Conservation (phyloP, 2,329 filamentous ascomycete genomes). For the Canariomyces notabilis region DNA sequence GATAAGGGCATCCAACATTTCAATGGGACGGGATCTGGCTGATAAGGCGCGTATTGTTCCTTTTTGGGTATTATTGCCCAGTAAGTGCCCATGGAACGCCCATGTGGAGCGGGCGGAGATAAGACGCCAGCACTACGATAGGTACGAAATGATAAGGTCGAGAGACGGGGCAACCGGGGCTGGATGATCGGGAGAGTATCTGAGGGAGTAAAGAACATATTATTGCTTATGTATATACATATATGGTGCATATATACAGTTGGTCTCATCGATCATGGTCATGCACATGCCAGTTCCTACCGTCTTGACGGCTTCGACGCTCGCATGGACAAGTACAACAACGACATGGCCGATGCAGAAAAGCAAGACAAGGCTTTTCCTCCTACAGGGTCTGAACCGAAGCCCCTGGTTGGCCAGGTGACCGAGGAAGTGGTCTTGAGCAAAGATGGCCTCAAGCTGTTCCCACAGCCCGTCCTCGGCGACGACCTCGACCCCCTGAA, state of each 20-base stretch:
- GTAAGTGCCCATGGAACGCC: no score
- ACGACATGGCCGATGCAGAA: constrained; percentile 5
- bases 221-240: no score
- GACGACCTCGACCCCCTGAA: constrained; percentile 48
- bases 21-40: constrained; percentile 1
- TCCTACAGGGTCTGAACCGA: background rate
- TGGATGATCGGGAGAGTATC: no score
- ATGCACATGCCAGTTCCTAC: no score
- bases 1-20: background rate
- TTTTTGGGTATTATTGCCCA: background rate
- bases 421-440: constrained; percentile 15
- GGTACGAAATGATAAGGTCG: no score
- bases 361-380: constrained; percentile 1
- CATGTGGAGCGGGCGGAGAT: no score
- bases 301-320: no score
- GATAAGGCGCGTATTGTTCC: constrained; percentile 11
- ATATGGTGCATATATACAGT: no score
- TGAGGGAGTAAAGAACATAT: no score
- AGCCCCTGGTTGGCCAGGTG: constrained; percentile 1
- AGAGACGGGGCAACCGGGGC: no score
- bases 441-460: constrained; percentile 30
- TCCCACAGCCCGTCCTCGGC: constrained; percentile 29
- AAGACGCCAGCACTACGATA: background rate
- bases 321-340: no score
- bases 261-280: no score